Evolutionary conservation across 2,329 filamentous ascomycete species (phyloP), one percentile per base, ranked within the genome.

Genomic region (Fusarium chaquense): DNA sequence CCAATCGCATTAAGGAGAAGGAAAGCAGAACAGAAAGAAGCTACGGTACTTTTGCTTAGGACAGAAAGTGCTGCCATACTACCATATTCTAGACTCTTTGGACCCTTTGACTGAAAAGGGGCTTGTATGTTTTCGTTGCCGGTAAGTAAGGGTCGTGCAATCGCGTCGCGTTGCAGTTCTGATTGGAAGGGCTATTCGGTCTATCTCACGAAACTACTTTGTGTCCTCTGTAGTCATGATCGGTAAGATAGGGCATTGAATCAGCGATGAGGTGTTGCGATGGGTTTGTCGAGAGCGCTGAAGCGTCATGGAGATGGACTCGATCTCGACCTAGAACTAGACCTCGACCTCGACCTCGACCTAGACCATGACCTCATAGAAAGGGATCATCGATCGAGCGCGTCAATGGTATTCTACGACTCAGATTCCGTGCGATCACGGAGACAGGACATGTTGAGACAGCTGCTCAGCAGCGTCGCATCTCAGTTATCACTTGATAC

Each of bases 361-460:
- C 18, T 12, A 5, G 11, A 20, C 18, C 36, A 11, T 2, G 36
- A 12, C 10, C 5, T n/a, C 6, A 18, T 38, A 1, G 18, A 38
- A 2, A 38, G 36, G 10, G 0, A 13, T 7, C 18, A 2, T 38
- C 36, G 36, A 38, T 38, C n/a, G 36, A 10, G 5, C 11, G 36
- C n/a, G n/a, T 4, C 10, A 2, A 5, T 1, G 11, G 1, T 20
- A 2, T 20, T 38, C 0, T 36, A 5, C 16, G 0, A 35, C 16
- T 2, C 5, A 18, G 33, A 18, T 1, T 18, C 5, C 4, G 4
- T 18, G 15, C 18, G 16, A 8, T 18, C 8, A 5, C 18, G 4
- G 1, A 35, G 33, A 18, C 9, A 15, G 33, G 15, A 3, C 28
- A 8, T 28, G 3, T 10, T 28, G 28, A 28, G 28, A 28, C 28